Evolutionary conservation across 2,329 filamentous ascomycete genomes (phyloP), one percentile per base, ranked within the genome.

Genomic region (Didymellaceae sp.): DNA sequence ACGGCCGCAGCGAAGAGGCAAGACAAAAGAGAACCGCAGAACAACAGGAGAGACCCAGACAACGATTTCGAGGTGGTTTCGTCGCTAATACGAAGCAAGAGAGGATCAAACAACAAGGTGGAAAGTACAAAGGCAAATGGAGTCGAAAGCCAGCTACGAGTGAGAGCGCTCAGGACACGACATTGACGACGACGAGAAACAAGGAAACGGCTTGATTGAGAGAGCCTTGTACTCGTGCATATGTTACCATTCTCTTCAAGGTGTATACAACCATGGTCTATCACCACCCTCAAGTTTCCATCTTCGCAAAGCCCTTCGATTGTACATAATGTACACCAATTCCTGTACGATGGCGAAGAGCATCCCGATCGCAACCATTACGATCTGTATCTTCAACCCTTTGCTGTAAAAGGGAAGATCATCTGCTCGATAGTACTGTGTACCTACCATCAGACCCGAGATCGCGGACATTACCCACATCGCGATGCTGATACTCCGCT

Each of bases 401-500:
- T 64, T 76, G 1, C 72, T 66, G 53, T 82, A 80, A 25, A 77
- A 75, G 3, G 78, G 75, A 14, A 70, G 61, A 55, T 80, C 77
- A 9, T 68, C 60, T 1, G 61, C 71, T 17, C 74, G 73, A 45
- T 80, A 82, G 28, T 80, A 80, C 54, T 80, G 79, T 7, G 78
- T 77, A 0, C 80, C 79, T 0, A 75, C 76, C 78, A 82, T 80
- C 44, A 82, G 52, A 0, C 80, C 79, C 10, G 66, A 74, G 6
- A 79, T 81, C 3, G 79, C 78, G n/a, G 69, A 74, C 78, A 81
- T 81, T 2, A 82, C 79, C 72, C 72, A 75, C 76, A 77, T 74
- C 71, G 80, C 79, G 37, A 82, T 75, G 16, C 69, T 73, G 41
- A 82, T 78, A 53, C 77, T 82, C 44, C 78, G 63, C 60, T 81